These are phyloP conservation scores for Dipodascus geniculatus DNA, from an alignment of 805 yeast genomes.

Conservation along the genomic window DNA sequence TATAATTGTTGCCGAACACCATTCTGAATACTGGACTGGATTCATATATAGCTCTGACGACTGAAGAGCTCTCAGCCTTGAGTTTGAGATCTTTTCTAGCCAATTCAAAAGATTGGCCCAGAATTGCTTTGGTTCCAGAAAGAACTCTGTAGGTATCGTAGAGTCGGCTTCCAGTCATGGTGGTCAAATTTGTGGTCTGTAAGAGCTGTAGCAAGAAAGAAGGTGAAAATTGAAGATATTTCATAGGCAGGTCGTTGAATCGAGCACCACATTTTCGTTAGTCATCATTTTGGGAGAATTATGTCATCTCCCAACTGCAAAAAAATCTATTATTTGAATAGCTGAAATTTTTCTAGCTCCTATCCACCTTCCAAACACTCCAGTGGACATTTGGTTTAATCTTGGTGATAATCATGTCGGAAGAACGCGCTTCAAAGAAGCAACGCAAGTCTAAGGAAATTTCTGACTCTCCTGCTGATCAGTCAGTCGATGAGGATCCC, in stretches of 20 bases:
- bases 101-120: neutral
- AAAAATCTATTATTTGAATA: neutral
- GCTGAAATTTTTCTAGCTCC: neutral
- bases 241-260: neutral
- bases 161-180: conserved; percentile 1
- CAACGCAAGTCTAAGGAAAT: conserved; percentile 1
- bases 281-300: neutral
- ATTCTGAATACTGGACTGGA: neutral
- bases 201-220: conserved; percentile 6
- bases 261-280: neutral
- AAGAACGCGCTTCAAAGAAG: neutral
- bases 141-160: conserved; percentile 1
- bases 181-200: neutral
- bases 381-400: neutral
- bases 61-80: neutral
- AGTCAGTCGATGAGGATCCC: neutral
- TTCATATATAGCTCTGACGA: neutral
- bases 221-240: neutral
- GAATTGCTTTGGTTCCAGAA: neutral
- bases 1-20: neutral
- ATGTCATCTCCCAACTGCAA: neutral
- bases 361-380: neutral
- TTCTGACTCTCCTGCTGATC: neutral
- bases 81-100: neutral
- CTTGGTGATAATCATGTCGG: neutral